phyloP scores from a whole-genome alignment of 2,329 filamentous ascomycete genomes.

The Fusarium subglutinans region DNA sequence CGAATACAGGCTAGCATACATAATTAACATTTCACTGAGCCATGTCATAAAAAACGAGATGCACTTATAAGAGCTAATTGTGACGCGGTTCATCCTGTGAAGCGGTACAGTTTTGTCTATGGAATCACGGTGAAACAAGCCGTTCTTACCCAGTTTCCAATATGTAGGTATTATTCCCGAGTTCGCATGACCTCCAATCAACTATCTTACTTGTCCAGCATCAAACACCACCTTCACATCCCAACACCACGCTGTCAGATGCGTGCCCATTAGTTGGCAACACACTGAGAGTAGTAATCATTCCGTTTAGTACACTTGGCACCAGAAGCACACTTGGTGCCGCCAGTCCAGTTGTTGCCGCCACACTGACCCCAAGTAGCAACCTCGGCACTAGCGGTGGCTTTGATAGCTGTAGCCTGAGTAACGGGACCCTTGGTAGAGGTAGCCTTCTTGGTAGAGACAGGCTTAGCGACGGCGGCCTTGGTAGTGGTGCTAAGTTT shows the following conservation, averaged over 20 bases:
- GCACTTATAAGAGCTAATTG: not conserved
- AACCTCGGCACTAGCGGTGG: not conserved
- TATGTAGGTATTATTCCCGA: accelerated
- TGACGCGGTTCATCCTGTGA: accelerated
- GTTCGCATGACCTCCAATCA: accelerated
- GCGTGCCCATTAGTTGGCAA: not conserved
- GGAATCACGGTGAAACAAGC: accelerated
- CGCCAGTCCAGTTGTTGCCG: conserved; percentile 32
- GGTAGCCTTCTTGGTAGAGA: not conserved
- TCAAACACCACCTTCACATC: not conserved
- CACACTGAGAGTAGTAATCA: not conserved
- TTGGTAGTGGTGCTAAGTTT: not conserved
- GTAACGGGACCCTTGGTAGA: not conserved
- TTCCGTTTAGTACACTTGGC: not conserved
- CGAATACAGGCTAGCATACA: accelerated
- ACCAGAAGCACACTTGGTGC: conserved; percentile 21
- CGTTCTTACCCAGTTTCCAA: not conserved
- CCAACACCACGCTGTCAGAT: not conserved
- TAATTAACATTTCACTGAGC: accelerated
- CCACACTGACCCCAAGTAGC: conserved; percentile 33
- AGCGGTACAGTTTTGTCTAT: accelerated
- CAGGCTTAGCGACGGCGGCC: not conserved
- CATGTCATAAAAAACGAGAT: not conserved
- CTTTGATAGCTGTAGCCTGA: not conserved
- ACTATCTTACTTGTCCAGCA: not conserved